phyloP scores from a whole-genome alignment of 129 eudicot genomes.

The Saussurea involucrata region DNA sequence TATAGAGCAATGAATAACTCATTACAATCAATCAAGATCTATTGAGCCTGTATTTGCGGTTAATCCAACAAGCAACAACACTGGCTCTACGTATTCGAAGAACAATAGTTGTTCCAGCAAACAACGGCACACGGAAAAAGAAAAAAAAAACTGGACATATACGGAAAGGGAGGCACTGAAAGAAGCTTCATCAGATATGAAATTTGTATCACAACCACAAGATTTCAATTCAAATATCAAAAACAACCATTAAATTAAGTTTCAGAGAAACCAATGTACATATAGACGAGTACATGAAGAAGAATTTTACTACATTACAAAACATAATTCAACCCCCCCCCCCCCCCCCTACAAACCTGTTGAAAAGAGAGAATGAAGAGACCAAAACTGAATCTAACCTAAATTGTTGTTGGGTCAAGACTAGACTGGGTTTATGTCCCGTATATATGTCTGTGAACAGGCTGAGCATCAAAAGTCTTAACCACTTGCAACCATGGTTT shows the following conservation, averaged over 20 bases:
- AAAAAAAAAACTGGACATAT: too few species aligned
- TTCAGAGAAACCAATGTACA: conserved; percentile 1
- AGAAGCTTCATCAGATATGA: neutral
- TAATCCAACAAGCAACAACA: too few species aligned
- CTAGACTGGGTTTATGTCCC: conserved; percentile 50
- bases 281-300: neutral
- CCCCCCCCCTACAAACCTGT: conserved; percentile 13
- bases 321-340: conserved; percentile 40
- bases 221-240: neutral
- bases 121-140: neutral
- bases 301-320: conserved; percentile 46
- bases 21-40: too few species aligned
- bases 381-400: conserved; percentile 37
- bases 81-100: too few species aligned
- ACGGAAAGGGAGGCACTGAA: too few species aligned
- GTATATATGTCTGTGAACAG: conserved; percentile 83
- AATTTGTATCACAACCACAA: neutral
- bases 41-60: too few species aligned
- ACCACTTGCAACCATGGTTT: conserved; percentile 81
- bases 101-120: too few species aligned
- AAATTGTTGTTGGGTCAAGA: conserved; percentile 16
- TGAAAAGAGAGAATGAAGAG: conserved; percentile 13
- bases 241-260: neutral
- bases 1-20: too few species aligned
- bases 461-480: conserved; percentile 55